These are phyloP conservation scores for Blastocystis sp. DNA, from an alignment of 352 stramenopile genomes.

Conservation along the genomic window DNA sequence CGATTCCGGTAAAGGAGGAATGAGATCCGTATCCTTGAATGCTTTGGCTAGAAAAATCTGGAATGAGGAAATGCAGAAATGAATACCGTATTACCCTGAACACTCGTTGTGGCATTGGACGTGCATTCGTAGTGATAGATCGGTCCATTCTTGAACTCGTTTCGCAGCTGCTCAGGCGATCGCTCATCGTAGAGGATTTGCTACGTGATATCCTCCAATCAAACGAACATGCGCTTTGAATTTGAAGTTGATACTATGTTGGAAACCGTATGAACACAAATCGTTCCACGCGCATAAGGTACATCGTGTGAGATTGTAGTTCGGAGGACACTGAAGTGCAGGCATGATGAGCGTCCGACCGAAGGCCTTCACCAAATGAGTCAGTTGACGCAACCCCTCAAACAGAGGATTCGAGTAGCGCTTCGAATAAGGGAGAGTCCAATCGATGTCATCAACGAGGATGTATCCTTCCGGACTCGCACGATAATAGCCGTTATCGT, in stretches of 20 bases:
- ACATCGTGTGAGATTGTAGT: neutral
- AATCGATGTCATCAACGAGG: neutral
- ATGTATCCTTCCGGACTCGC: neutral
- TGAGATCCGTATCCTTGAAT: neutral
- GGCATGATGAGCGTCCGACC: conserved; percentile 36
- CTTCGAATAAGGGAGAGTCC: neutral
- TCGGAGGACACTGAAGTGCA: neutral
- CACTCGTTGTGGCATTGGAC: neutral
- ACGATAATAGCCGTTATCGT: conserved; percentile 29
- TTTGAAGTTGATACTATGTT: neutral
- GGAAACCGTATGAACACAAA: conserved; percentile 7
- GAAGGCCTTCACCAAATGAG: neutral
- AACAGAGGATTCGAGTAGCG: neutral
- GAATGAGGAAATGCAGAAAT: neutral
- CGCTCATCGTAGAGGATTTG: conserved; percentile 43
- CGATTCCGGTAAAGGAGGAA: neutral
- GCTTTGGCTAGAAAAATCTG: neutral
- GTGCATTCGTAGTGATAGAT: neutral
- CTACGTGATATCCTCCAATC: neutral
- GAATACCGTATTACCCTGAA: conserved; percentile 1
- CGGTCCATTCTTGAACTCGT: neutral
- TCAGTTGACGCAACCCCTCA: neutral
- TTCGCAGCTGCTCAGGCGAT: neutral
- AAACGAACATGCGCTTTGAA: neutral
- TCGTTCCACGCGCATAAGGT: neutral